These are phyloP conservation scores for Parmales sp. DNA, from an alignment of 108 stramenopile genomes.

Conservation along the genomic window DNA sequence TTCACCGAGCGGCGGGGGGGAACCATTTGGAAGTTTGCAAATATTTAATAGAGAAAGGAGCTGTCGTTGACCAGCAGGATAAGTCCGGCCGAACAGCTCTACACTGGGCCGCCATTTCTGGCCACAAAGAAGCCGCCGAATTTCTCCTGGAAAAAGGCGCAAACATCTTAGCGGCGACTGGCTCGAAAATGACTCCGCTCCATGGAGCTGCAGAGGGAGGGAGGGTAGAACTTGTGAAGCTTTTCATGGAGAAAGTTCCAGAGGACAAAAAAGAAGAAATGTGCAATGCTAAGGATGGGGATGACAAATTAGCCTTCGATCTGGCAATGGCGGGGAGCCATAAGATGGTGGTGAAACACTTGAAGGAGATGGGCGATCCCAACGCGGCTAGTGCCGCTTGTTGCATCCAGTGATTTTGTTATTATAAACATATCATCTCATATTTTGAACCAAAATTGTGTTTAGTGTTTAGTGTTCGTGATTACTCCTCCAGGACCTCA, in stretches of 20 bases:
- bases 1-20: conserved; percentile 34
- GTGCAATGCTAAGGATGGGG: conserved; percentile 14
- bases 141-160: conserved; percentile 17
- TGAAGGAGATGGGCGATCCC: conserved; percentile 27
- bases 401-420: conserved; percentile 20
- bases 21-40: conserved; percentile 25
- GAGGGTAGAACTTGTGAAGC: conserved; percentile 18
- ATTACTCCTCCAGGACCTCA: too few relatives aligned
- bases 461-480: too few relatives aligned
- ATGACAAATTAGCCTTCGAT: conserved; percentile 21
- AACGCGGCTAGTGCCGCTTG: conserved; percentile 25
- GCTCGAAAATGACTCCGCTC: conserved; percentile 24
- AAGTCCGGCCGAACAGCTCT: conserved; percentile 31
- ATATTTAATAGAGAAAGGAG: conserved; percentile 20
- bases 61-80: conserved; percentile 22
- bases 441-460: too few relatives aligned
- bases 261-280: conserved; percentile 13
- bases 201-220: conserved; percentile 24
- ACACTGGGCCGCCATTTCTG: conserved; percentile 34
- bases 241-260: conserved; percentile 18
- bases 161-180: conserved; percentile 19
- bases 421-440: too few relatives aligned
- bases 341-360: conserved; percentile 18
- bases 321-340: conserved; percentile 21
- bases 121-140: conserved; percentile 24